Conservation (phyloP, 768 basidiomycete genomes). For the Termitomyces sp. region DNA sequence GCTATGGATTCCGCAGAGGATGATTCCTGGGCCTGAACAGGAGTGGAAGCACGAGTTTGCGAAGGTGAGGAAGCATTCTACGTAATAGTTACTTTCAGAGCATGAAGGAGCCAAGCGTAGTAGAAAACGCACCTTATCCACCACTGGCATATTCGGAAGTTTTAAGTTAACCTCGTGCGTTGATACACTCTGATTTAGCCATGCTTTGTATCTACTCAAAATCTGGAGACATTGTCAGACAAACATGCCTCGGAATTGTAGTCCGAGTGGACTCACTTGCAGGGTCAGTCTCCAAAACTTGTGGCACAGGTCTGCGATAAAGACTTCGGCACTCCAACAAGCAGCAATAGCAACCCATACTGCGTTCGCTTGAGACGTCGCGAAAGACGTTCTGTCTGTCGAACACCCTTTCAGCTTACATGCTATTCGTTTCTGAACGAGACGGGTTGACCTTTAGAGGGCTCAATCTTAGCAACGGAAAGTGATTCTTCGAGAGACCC, state of each 20-base stretch:
- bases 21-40: conserved; percentile 42
- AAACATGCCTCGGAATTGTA: background rate
- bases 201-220: conserved; percentile 70
- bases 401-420: background rate
- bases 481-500: conserved; percentile 69
- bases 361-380: conserved; percentile 60
- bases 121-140: conserved; percentile 23
- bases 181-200: conserved; percentile 61
- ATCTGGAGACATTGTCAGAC: conserved; percentile 42
- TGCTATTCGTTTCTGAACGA: background rate
- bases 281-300: conserved; percentile 90
- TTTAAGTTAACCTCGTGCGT: conserved; percentile 33
- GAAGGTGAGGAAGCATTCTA: conserved; percentile 14
- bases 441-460: conserved; percentile 33
- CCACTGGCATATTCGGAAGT: conserved; percentile 21
- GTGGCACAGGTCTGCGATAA: conserved; percentile 73
- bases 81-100: background rate
- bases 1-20: conserved; percentile 49
- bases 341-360: conserved; percentile 68
- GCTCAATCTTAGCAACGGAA: conserved; percentile 34
- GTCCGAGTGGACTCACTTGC: conserved; percentile 51
- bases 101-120: background rate
- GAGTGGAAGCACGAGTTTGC: conserved; percentile 47
- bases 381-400: conserved; percentile 35
- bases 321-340: conserved; percentile 88